These are phyloP conservation scores for Maudiozyma serrabonitensis DNA, from an alignment of 805 yeast genomes.

Conservation along the genomic window DNA sequence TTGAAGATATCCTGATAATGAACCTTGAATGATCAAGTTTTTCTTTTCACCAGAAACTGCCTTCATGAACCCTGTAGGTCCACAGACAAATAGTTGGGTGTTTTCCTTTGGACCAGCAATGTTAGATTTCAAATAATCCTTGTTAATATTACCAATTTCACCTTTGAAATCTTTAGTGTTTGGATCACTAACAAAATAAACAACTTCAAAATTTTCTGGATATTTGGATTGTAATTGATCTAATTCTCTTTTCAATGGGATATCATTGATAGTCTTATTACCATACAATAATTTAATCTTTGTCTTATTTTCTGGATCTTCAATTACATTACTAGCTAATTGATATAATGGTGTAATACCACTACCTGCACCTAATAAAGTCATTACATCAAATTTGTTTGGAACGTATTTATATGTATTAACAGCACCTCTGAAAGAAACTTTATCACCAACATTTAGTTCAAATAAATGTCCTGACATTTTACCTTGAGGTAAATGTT, in stretches of 20 bases:
- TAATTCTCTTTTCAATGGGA: slow-evolving; percentile 66
- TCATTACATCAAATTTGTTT: slow-evolving; percentile 69
- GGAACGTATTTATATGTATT: slow-evolving; percentile 84
- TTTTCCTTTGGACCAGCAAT: slow-evolving; percentile 60
- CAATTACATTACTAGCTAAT: slow-evolving; percentile 62
- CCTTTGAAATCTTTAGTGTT: slow-evolving; percentile 37
- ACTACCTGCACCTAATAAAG: slow-evolving; percentile 89
- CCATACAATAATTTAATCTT: slow-evolving; percentile 78
- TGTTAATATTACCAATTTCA: slow-evolving; percentile 62
- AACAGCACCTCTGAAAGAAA: slow-evolving; percentile 89
- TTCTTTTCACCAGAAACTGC: slow-evolving; percentile 79
- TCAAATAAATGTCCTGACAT: slow-evolving; percentile 63
- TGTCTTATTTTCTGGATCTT: slow-evolving; percentile 80
- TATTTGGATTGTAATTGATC: slow-evolving; percentile 44
- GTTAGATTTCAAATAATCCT: slow-evolving; percentile 54
- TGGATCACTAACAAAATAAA: slow-evolving; percentile 69
- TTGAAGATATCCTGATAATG: slow-evolving; percentile 72
- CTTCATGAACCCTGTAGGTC: slow-evolving; percentile 86
- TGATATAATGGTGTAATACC: slow-evolving; percentile 96
- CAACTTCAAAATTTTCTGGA: slow-evolving; percentile 69
- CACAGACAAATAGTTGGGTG: slow-evolving; percentile 79
- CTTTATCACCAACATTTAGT: slow-evolving; percentile 68
- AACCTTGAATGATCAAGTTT: slow-evolving; percentile 91
- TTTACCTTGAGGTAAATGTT: slow-evolving; percentile 77
- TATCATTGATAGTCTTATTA: slow-evolving; percentile 61